These are phyloP conservation scores for Colletotrichum tropicale DNA, from an alignment of 2,329 filamentous ascomycete genomes.

Conservation along the genomic window DNA sequence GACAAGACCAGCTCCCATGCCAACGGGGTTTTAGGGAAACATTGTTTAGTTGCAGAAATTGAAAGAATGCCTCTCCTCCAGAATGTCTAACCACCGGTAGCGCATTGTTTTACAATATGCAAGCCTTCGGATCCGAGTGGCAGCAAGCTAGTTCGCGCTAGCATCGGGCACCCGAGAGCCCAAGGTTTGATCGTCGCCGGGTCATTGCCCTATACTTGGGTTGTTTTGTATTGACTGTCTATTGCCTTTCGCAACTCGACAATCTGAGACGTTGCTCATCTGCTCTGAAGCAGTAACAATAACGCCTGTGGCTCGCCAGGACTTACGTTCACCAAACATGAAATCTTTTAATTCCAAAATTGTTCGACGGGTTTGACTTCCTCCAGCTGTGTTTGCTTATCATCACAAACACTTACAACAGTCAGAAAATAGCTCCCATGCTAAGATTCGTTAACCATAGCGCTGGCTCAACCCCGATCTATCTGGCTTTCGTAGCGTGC, in stretches of 20 bases:
- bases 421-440: neutral
- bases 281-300: neutral
- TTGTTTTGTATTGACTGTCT: neutral
- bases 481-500: neutral
- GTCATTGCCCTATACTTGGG: neutral
- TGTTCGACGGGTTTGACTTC: fast-evolving
- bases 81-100: neutral
- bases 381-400: fast-evolving
- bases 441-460: neutral
- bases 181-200: neutral
- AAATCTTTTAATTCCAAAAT: fast-evolving
- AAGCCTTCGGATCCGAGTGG: neutral
- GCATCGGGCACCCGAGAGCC: neutral
- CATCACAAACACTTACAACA: fast-evolving
- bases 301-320: fast-evolving
- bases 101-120: neutral
- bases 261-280: neutral
- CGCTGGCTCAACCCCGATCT: neutral
- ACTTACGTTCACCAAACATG: fast-evolving
- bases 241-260: too few species aligned
- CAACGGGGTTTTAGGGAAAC: too few species aligned
- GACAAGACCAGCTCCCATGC: too few species aligned
- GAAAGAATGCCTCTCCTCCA: neutral
- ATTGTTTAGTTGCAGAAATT: neutral
- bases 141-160: neutral